Percentiles rank a stretch among this genome's conserved stretches.
These are phyloP conservation scores for Platanthera guangdongensis DNA, from an alignment of 106 monocot species.

Conservation along the genomic window DNA sequence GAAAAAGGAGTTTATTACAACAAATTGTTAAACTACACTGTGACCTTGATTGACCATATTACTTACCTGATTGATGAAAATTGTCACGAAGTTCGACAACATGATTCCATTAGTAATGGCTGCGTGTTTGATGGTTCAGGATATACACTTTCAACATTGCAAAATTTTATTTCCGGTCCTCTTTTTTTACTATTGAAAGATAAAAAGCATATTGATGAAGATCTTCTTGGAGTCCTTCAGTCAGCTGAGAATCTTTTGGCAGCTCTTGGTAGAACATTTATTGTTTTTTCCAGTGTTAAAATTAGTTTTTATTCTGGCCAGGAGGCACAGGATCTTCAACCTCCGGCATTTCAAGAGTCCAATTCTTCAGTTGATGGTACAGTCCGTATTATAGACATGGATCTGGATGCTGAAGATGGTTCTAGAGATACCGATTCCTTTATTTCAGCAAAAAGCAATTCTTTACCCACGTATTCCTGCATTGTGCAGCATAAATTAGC, in stretches of 20 bases:
- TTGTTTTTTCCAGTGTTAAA: slow-evolving; percentile 12
- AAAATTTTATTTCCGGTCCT: slow-evolving; percentile 46
- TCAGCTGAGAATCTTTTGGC: slow-evolving; percentile 56
- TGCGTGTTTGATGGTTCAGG: slow-evolving; percentile 38
- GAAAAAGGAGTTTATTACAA: slow-evolving; percentile 17
- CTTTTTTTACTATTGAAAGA: slow-evolving; percentile 31
- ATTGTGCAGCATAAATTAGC: slow-evolving; percentile 42
- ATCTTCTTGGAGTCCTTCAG: slow-evolving; percentile 22
- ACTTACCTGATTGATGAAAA: slow-evolving; percentile 40
- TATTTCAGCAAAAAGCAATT: slow-evolving; percentile 18
- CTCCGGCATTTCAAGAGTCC: slow-evolving; percentile 20
- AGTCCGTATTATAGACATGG: slow-evolving; percentile 56
- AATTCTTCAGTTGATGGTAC: slow-evolving; percentile 14
- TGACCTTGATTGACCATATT: slow-evolving; percentile 36
- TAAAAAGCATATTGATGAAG: slow-evolving; percentile 9
- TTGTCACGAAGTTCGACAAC: slow-evolving; percentile 28
- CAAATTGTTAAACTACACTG: slow-evolving; percentile 24
- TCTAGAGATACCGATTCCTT: slow-evolving; percentile 44
- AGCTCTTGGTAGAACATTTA: slow-evolving; percentile 39
- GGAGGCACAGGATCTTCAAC: slow-evolving; percentile 11
- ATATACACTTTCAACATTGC: slow-evolving; percentile 35
- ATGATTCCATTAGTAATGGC: slow-evolving; percentile 14
- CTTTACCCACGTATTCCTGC: slow-evolving; percentile 18
- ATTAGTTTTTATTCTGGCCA: slow-evolving; percentile 8
- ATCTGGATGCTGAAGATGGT: slow-evolving; percentile 55